These are phyloP conservation scores for Huntiella omanensis DNA, from an alignment of 2,329 filamentous ascomycete genomes.

Conservation along the genomic window DNA sequence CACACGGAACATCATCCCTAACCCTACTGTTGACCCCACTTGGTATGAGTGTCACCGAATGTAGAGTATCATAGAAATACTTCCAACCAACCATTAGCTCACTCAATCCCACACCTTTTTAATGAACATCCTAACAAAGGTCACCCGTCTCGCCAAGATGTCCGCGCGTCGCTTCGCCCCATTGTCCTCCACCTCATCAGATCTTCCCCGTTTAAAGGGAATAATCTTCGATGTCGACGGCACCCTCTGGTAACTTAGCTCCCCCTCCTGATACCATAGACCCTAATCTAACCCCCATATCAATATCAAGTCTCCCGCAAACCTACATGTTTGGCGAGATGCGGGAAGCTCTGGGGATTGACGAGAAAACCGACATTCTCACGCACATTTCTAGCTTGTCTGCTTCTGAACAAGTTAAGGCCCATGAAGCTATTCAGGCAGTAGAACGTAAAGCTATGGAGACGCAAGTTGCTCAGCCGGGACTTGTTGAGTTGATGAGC, in stretches of 20 bases:
- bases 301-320: conserved; percentile 51
- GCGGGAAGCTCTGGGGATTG: conserved; percentile 55
- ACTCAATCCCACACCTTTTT: no score
- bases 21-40: no score
- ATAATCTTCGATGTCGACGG: conserved; percentile 88
- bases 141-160: no score
- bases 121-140: no score
- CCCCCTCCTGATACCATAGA: not conserved
- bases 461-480: conserved; percentile 62
- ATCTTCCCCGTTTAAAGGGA: conserved; percentile 31
- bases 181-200: no score
- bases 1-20: no score
- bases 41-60: no score
- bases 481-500: conserved; percentile 58
- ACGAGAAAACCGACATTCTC: conserved; percentile 62
- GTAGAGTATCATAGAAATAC: no score
- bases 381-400: conserved; percentile 68
- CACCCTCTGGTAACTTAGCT: conserved; percentile 59
- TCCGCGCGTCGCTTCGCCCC: no score
- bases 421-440: conserved; percentile 52
- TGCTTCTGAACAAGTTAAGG: conserved; percentile 34
- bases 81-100: no score
- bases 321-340: conserved; percentile 92
- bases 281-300: conserved; percentile 2
- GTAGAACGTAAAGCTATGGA: conserved; percentile 73